Evolutionary conservation across 75 land plant species (phyloP).

Genomic region (Sequoiadendron giganteum): DNA sequence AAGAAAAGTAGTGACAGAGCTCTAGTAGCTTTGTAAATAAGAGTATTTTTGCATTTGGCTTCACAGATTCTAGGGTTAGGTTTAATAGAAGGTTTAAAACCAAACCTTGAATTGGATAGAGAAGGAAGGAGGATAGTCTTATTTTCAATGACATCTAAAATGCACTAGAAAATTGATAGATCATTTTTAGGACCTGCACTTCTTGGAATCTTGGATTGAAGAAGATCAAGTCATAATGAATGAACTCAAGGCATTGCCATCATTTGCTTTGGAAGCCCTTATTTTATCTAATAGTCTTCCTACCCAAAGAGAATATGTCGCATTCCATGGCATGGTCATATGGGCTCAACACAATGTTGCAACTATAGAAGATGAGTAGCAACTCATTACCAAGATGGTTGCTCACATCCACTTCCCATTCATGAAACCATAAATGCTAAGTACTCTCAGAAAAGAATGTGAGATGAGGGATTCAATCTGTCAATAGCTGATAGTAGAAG

Average conservation of each 20-base stretch:
- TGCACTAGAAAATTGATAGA: background rate
- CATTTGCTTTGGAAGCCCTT: background rate
- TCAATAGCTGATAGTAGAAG: background rate
- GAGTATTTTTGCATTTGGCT: too few species aligned
- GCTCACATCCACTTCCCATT: background rate
- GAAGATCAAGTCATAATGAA: background rate
- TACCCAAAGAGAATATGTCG: background rate
- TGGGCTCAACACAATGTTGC: background rate
- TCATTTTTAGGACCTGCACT: background rate
- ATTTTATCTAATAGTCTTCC: conserved; percentile 1
- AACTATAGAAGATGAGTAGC: background rate
- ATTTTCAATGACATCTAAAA: too few species aligned
- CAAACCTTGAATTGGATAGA: too few species aligned
- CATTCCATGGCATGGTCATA: background rate
- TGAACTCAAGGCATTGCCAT: conserved; percentile 6
- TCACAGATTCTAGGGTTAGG: too few species aligned
- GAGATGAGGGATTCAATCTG: background rate
- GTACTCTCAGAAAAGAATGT: background rate
- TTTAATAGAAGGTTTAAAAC: too few species aligned
- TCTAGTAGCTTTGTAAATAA: too few species aligned
- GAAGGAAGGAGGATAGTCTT: too few species aligned
- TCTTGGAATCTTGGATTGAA: background rate
- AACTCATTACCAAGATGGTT: background rate
- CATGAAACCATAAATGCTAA: conserved; percentile 1
- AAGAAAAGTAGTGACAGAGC: too few species aligned